Evolutionary conservation across 208 protist genomes (phyloP), one percentile per base, ranked within the genome.

Genomic region (Perkinsela sp.): DNA sequence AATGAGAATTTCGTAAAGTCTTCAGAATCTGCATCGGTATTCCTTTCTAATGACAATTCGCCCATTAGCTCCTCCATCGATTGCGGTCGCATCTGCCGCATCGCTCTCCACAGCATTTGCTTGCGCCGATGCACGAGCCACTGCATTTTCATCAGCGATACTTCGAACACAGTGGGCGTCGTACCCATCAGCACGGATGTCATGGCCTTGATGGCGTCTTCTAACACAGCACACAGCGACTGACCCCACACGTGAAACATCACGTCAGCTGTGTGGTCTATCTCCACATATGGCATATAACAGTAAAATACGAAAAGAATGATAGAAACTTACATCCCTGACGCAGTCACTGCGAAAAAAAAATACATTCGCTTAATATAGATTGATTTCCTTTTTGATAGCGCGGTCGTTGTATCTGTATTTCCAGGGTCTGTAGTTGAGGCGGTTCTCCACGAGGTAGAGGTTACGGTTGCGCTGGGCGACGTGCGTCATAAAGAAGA

Each of bases 401-500:
- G 89, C 83, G 76, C 90, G 83, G 70, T 90, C 85, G 71, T 92
- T 92, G 71, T 85, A 81, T 72, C 87, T 82, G 74, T 74, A 90
- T 68, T 79, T 82, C 76, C 89, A 92, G 31, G 87, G 87, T 67
- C 83, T 77, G 78, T 92, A 92, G 75, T 89, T 92, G 31, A 92
- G 72, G 75, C 88, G 77, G 81, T 92, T 92, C 77, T 92, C 87
- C 32, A 90, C 75, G 15, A 92, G 76, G 66, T 85, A 74, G n/a
- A 92, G 69, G 76, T 92, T 92, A 69, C 87, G 78, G 72, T 85
- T 87, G 67, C 87, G 81, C 75, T 90, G 83, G 28, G 81, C 77
- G 71, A 85, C 89, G 83, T 84, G 89, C 32, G 80, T 85, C 48
- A 78, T 74, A 31, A 83, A 67, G 68, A 87, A 81, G 75, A 89